Conservation (phyloP, 495 filamentous ascomycete species). For the Aspergillus cristatus region DNA sequence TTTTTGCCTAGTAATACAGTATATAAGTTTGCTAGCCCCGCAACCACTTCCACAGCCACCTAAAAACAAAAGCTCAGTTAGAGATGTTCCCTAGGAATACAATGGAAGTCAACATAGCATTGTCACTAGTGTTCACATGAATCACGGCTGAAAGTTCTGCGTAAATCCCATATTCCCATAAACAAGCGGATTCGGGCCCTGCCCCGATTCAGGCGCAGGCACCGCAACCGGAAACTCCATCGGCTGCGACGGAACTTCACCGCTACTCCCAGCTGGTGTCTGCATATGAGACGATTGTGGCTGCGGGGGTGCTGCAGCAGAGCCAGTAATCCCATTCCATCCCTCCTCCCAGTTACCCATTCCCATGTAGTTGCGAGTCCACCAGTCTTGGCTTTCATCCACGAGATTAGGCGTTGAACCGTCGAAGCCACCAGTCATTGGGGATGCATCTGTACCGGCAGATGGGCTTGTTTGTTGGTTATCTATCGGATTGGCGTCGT, state of each 20-base stretch:
- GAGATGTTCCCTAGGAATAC: too few relatives aligned
- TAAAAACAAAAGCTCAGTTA: too few relatives aligned
- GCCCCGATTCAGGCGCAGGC: slow-evolving; percentile 1
- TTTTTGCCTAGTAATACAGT: too few relatives aligned
- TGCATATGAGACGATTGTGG: neutral
- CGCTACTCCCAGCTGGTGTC: slow-evolving; percentile 5
- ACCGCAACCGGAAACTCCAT: slow-evolving; percentile 1
- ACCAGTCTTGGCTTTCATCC: slow-evolving; percentile 51
- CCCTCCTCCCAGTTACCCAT: slow-evolving; percentile 39
- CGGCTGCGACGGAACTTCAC: slow-evolving; percentile 3
- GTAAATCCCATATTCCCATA: slow-evolving; percentile 7
- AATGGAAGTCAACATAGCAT: too few relatives aligned
- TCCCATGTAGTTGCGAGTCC: slow-evolving; percentile 43
- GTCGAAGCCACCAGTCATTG: slow-evolving; percentile 33
- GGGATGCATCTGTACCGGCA: slow-evolving; percentile 18
- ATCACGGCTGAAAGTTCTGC: slow-evolving; percentile 6
- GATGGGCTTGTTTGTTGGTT: slow-evolving; percentile 12
- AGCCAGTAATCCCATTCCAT: slow-evolving; percentile 4
- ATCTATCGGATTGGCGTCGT: slow-evolving; percentile 8
- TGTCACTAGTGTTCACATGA: too few relatives aligned
- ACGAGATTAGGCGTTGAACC: slow-evolving; percentile 40
- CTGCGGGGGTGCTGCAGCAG: neutral
- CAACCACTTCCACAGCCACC: too few relatives aligned
- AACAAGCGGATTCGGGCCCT: slow-evolving; percentile 1
- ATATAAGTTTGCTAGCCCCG: too few relatives aligned